Evolutionary conservation across 2,329 filamentous ascomycete species (phyloP).

Genomic region (Xylaria sp.): DNA sequence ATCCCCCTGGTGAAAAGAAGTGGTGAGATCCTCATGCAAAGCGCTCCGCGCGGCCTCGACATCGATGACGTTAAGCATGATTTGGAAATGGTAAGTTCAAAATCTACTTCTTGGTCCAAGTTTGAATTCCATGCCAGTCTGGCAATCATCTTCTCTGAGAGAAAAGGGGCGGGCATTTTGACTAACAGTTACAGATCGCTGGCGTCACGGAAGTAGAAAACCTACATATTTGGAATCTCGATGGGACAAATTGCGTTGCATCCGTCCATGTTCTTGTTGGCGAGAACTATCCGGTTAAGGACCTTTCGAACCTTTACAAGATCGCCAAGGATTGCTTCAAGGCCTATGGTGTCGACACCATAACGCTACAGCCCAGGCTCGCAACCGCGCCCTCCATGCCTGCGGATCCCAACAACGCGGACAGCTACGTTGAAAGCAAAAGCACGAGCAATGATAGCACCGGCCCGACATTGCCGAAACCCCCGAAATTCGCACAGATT

Average conservation of each 20-base stretch:
- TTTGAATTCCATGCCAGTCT: background rate
- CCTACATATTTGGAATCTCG: constrained; percentile 67
- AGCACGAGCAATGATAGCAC: constrained; percentile 3
- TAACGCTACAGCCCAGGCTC: constrained; percentile 63
- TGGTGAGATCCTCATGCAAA: constrained; percentile 63
- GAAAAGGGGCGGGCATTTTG: constrained; percentile 6
- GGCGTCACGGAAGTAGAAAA: constrained; percentile 65
- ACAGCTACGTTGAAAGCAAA: constrained; percentile 3
- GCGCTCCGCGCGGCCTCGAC: constrained; percentile 55
- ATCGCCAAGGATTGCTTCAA: constrained; percentile 65
- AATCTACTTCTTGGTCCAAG: background rate
- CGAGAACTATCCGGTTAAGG: constrained; percentile 45
- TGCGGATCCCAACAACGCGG: background rate
- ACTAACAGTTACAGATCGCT: constrained; percentile 46
- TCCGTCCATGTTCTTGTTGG: constrained; percentile 63
- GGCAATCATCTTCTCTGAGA: background rate
- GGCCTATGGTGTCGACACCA: constrained; percentile 67
- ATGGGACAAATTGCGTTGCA: constrained; percentile 64
- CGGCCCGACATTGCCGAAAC: constrained; percentile 28
- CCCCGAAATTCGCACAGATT: constrained; percentile 15
- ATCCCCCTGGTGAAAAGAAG: constrained; percentile 57
- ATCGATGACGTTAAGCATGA: constrained; percentile 62
- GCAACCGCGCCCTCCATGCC: constrained; percentile 11
- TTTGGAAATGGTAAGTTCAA: constrained; percentile 51
- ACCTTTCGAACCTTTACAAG: constrained; percentile 56